These are phyloP conservation scores for Salicornia ramosissima DNA, from an alignment of 148 eudicot genomes.

Conservation along the genomic window DNA sequence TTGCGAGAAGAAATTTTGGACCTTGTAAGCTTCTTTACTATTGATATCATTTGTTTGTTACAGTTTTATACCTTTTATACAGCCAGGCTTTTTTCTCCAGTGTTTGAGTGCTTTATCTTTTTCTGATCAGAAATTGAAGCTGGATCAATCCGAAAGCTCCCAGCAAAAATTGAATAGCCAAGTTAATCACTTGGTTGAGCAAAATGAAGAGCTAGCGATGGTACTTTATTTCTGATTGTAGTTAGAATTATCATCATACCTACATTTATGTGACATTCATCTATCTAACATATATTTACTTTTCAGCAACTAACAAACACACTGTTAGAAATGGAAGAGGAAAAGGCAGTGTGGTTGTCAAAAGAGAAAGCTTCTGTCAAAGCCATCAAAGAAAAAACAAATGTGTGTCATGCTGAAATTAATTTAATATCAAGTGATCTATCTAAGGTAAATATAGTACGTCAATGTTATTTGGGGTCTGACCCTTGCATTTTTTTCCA, in stretches of 20 bases:
- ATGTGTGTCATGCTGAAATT: slow-evolving; percentile 42
- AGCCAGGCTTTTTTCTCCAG: slow-evolving; percentile 3
- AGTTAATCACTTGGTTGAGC: slow-evolving; percentile 46
- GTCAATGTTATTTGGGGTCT: slow-evolving; percentile 2
- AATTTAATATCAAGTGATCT: slow-evolving; percentile 42
- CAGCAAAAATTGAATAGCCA: slow-evolving; percentile 42
- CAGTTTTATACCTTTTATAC: neutral
- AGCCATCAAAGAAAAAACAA: slow-evolving; percentile 59
- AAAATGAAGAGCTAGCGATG: slow-evolving; percentile 81
- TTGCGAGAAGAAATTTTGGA: slow-evolving; percentile 56
- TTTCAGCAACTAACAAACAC: slow-evolving; percentile 90
- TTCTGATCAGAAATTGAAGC: slow-evolving; percentile 40
- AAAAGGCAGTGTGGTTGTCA: slow-evolving; percentile 79
- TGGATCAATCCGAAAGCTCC: slow-evolving; percentile 53
- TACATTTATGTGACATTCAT: slow-evolving; percentile 13
- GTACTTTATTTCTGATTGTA: slow-evolving; percentile 33
- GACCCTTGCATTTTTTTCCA: neutral
- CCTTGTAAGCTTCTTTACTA: slow-evolving; percentile 48
- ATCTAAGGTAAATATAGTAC: slow-evolving; percentile 45
- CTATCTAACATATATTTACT: slow-evolving; percentile 15
- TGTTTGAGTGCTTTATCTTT: slow-evolving; percentile 16
- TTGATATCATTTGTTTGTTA: neutral
- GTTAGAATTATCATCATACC: neutral
- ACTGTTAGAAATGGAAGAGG: slow-evolving; percentile 83
- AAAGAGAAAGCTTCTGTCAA: slow-evolving; percentile 81